Conservation (phyloP, 2,329 filamentous ascomycete genomes). For the Aspergillus aculeatus region DNA sequence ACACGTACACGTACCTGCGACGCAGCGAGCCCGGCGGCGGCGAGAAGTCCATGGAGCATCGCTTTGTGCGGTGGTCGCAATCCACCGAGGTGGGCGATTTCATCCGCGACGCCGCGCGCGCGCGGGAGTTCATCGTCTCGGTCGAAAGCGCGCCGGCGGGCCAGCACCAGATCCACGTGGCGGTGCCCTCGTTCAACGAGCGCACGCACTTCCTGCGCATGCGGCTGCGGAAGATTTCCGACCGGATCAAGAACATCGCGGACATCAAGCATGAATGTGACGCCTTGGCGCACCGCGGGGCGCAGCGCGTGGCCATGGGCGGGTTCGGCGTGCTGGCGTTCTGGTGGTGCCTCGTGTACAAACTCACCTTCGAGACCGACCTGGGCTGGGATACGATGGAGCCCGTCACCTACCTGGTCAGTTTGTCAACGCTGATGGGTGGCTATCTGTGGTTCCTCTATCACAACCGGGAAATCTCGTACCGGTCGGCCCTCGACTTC, state of each 20-base stretch:
- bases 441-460: conserved; percentile 94
- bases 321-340: conserved; percentile 70
- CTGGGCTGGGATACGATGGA: conserved; percentile 90
- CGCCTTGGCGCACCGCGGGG: conserved; percentile 69
- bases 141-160: conserved; percentile 70
- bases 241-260: conserved; percentile 66
- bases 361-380: conserved; percentile 66
- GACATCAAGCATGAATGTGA: conserved; percentile 82
- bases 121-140: conserved; percentile 78
- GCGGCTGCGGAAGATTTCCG: conserved; percentile 69
- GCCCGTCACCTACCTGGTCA: conserved; percentile 83
- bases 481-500: conserved; percentile 81
- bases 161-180: conserved; percentile 66
- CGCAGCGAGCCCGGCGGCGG: conserved; percentile 29
- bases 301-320: conserved; percentile 74
- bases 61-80: conserved; percentile 83
- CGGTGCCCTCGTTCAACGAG: conserved; percentile 83
- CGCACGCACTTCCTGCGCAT: conserved; percentile 85
- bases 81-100: conserved; percentile 93
- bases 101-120: conserved; percentile 81
- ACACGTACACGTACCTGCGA: conserved; percentile 69
- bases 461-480: conserved; percentile 84
- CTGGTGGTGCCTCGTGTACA: conserved; percentile 83
- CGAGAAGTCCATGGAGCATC: conserved; percentile 28
- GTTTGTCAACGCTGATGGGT: conserved; percentile 80